Evolutionary conservation across 805 yeast species (phyloP), one percentile per base, ranked within the genome.

Genomic region (Metschnikowia bowlesiae): DNA sequence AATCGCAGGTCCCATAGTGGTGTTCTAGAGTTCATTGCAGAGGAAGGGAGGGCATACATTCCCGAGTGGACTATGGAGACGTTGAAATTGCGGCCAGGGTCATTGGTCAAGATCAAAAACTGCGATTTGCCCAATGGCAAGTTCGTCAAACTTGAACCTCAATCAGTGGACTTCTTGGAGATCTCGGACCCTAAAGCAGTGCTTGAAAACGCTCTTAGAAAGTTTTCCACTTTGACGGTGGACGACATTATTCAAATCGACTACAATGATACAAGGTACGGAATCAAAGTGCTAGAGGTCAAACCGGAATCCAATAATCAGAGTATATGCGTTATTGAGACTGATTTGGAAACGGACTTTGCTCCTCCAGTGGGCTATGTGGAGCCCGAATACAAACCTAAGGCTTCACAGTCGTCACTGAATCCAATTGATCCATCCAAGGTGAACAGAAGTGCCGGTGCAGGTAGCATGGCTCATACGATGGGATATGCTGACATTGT

Each of bases 281-380:
- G 84, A 26, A 89, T 94, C 53, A 87, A 84, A 63, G 91, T 94
- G 16, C 71, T 92, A 42, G 97, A 94, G 60, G 88, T 83, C 29
- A 88, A 88, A 61, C 98, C 98, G 0, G 87, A 85, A 47, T 75
- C 82, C 1, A 59, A 66, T 6, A 70, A 73, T 7, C 71, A 79
- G 33, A 87, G 96, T 52, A 85, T 92, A 11, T 92, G 97, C 74
- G 97, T 94, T 5, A 89, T 94, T 29, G 99, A 94, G 65, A 94
- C 99, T 0, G 99, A 94, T 71, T 75, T 94, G 53, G 96, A 89
- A 52, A 96, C 97, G 0, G 99, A 94, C 64, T 94, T 94, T 73
- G 98, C 97, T 1, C 96, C 99, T 2, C 99, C 99, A 0, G 96
- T 92, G 5, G 99, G 99, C 0, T 94, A 94, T 64, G 96, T 88